Evolutionary conservation across 192 early-diverging fungal genomes (phyloP).

Genomic region (Backusella psychrophila): DNA sequence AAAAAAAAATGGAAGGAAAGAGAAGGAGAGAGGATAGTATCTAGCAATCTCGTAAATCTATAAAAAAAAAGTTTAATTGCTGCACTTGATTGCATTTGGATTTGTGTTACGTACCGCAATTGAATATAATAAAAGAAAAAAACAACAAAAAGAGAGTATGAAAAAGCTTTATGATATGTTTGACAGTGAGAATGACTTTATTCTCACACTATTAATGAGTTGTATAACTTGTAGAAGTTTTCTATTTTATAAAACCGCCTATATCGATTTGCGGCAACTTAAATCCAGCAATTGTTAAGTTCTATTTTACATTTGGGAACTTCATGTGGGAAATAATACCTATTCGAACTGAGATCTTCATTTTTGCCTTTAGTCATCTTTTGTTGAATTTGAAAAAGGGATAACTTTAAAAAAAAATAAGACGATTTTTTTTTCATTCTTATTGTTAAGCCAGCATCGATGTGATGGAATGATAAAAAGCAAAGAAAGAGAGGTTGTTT

Average conservation of each 20-base stretch:
- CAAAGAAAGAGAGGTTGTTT: too few species aligned
- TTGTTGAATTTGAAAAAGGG: neutral
- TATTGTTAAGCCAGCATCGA: neutral
- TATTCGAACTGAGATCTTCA: neutral
- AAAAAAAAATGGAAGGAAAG: neutral
- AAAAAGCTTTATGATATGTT: neutral
- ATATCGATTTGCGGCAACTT: neutral
- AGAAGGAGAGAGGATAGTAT: neutral
- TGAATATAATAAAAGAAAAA: neutral
- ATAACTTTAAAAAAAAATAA: conserved; percentile 6
- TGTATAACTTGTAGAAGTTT: neutral
- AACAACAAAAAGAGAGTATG: neutral
- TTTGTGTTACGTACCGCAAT: neutral
- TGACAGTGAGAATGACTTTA: neutral
- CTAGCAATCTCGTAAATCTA: neutral
- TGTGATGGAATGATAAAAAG: neutral
- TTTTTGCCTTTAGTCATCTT: neutral
- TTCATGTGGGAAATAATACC: neutral
- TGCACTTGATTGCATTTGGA: neutral
- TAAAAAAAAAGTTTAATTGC: conserved; percentile 1
- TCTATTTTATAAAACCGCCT: neutral
- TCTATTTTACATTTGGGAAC: neutral
- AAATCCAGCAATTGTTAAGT: neutral
- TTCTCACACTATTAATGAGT: neutral
- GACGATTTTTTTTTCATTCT: neutral